A percentile compares a stretch with the other conserved stretches of the same genome.
phyloP scores from a whole-genome alignment of 2,329 filamentous ascomycete genomes.

The Hypomyces rosellus region DNA sequence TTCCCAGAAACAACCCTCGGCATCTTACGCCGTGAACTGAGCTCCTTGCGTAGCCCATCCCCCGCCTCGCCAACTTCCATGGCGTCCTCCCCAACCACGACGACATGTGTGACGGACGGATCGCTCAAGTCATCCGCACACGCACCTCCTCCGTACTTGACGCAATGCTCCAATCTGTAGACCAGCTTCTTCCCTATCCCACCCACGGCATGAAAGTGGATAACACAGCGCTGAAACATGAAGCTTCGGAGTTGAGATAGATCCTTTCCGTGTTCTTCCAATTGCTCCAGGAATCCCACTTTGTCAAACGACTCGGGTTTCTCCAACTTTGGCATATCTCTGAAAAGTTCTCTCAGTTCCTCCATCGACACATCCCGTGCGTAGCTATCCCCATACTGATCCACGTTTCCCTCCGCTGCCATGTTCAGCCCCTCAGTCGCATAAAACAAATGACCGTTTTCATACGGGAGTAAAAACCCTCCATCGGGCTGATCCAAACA shows the following conservation, averaged over 20 bases:
- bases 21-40: constrained; percentile 43
- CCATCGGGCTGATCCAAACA: constrained; percentile 57
- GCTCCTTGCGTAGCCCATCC: constrained; percentile 37
- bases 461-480: constrained; percentile 57
- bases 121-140: constrained; percentile 47
- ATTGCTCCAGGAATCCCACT: constrained; percentile 42
- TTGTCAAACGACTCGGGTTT: constrained; percentile 36
- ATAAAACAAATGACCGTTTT: constrained; percentile 64
- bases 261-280: constrained; percentile 51
- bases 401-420: constrained; percentile 56
- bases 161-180: constrained; percentile 46
- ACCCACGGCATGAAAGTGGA: constrained; percentile 32
- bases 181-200: constrained; percentile 27
- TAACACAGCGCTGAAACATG: constrained; percentile 44
- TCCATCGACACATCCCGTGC: constrained; percentile 58
- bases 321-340: constrained; percentile 45
- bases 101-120: constrained; percentile 62
- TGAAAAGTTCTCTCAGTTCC: constrained; percentile 52
- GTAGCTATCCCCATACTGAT: constrained; percentile 79
- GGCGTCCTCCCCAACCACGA: constrained; percentile 42
- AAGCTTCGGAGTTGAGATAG: constrained; percentile 44
- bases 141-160: constrained; percentile 64
- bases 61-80: constrained; percentile 31
- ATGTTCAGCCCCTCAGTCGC: constrained; percentile 50
- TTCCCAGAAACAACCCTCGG: constrained; percentile 62